phyloP scores from a whole-genome alignment of 139 green algal species.

The Coelastrella sp. region DNA sequence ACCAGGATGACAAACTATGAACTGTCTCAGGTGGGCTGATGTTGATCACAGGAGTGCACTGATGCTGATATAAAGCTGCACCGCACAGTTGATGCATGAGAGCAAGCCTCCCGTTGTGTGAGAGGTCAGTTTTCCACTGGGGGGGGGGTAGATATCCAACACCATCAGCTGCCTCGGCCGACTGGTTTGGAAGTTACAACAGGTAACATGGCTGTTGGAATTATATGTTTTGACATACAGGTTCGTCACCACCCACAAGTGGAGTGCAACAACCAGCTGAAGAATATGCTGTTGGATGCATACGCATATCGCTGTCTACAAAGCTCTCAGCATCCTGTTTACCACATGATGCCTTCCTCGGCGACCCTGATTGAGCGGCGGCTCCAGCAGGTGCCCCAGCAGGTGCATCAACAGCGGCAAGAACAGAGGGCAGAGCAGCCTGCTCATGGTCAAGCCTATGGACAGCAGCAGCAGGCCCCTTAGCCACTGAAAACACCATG shows the following conservation, averaged over 20 bases:
- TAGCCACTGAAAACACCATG: too few relatives aligned
- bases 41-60: not conserved
- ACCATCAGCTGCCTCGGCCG: not conserved
- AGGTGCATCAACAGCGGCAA: not conserved
- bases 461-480: too few relatives aligned
- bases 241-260: constrained; percentile 5
- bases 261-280: not conserved
- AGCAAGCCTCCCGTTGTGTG: too few relatives aligned
- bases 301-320: constrained; percentile 11
- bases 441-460: too few relatives aligned
- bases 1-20: constrained; percentile 23
- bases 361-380: too few relatives aligned
- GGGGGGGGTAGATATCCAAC: too few relatives aligned
- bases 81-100: not conserved
- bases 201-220: not conserved
- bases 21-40: constrained; percentile 15
- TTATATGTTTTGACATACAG: not conserved
- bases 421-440: too few relatives aligned
- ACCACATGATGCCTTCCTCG: constrained; percentile 17
- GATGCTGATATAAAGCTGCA: not conserved
- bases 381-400: not conserved
- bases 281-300: constrained; percentile 30
- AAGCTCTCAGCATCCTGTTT: constrained; percentile 10
- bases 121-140: too few relatives aligned
- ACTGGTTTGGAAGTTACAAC: not conserved